Percentiles rank a stretch among this genome's conserved stretches.
phyloP scores from a whole-genome alignment of 2,329 filamentous ascomycete species.

The Didymella exigua region DNA sequence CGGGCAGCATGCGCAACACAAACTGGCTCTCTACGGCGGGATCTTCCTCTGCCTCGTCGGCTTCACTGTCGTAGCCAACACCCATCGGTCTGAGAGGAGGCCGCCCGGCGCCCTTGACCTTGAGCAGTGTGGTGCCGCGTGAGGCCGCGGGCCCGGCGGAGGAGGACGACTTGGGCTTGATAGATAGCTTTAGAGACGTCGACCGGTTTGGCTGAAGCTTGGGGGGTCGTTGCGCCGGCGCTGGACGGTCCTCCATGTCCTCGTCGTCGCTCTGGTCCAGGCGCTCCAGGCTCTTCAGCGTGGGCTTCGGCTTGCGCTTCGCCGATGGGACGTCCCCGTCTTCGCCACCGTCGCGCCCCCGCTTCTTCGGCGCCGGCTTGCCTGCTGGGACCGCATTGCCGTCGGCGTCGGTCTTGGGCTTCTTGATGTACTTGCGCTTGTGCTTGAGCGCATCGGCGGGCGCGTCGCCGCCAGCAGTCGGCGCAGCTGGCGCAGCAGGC shows the following conservation, averaged over 20 bases:
- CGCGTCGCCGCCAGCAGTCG: slow-evolving; percentile 36
- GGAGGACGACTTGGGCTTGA: slow-evolving; percentile 39
- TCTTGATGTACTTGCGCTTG: slow-evolving; percentile 53
- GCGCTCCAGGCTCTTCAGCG: slow-evolving; percentile 39
- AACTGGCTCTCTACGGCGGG: slow-evolving; percentile 90
- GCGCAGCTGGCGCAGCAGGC: slow-evolving; percentile 20
- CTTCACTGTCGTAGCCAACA: slow-evolving; percentile 95
- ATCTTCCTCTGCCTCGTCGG: slow-evolving; percentile 85
- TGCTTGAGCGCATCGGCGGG: slow-evolving; percentile 45
- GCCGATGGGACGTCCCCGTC: slow-evolving; percentile 32
- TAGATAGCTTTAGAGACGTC: slow-evolving; percentile 39
- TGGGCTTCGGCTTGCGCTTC: slow-evolving; percentile 47
- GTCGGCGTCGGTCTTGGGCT: slow-evolving; percentile 43
- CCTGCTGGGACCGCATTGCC: slow-evolving; percentile 30
- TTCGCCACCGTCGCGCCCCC: slow-evolving; percentile 45
- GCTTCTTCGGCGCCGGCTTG: slow-evolving; percentile 43
- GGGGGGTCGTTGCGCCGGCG: slow-evolving; percentile 3
- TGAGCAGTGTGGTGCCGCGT: slow-evolving; percentile 35
- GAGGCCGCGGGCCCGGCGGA: slow-evolving; percentile 16
- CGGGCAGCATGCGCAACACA: slow-evolving; percentile 84
- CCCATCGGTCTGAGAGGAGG: slow-evolving; percentile 65
- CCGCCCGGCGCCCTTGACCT: slow-evolving; percentile 44
- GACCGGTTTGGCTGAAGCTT: slow-evolving; percentile 23
- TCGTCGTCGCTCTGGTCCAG: slow-evolving; percentile 34
- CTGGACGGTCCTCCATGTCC: slow-evolving; percentile 26